Evolutionary conservation across 345 rosid genomes (phyloP), one percentile per base, ranked within the genome.

Genomic region (Gossypium anomalum): DNA sequence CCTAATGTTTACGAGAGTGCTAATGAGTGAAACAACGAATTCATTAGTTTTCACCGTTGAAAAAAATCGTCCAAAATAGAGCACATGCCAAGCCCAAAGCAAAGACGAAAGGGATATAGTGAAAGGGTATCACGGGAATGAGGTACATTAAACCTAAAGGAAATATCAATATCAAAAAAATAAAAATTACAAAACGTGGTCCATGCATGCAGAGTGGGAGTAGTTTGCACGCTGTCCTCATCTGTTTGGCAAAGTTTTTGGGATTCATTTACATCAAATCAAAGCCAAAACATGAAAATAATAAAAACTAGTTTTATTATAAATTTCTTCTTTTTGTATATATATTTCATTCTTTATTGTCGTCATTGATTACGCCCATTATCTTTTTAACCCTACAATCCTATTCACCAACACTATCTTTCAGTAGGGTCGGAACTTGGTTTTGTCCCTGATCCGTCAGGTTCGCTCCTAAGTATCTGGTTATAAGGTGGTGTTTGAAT

Each of bases 141-240:
- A 57, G 70, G 19, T 67, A 79, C 79, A 81, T 78, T 78, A 47
- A 78, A 74, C 19, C 51, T 66, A 64, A 56, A 70, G 51, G 51
- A 74, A 61, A 56, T 56, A 56, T 56, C 22, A 56, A 41, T 41
- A 64, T 38, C 12, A 23, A 61, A 73, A 79, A 79, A 48, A 48
- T 10, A 48, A 48, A 48, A 34, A 34, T 34, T 4, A 34, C 41
- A 34, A 34, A 34, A 34, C 14, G 86, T 76, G 88, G 88, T 83
- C 88, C 88, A 81, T 73, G 80, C 71, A 76, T 45, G 49, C 41
- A 34, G 67, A 80, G 70, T 71, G 75, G 64, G 77, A 76, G 70
- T 52, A 27, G 51, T 53, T 57, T 79, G 86, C 86, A 80, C 83
- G 84, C 86, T 17, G 63, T 77, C 77, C 73, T 27, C 58, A 29